Evolutionary conservation across 345 rosid species (phyloP).

Genomic region (Salix exigua): DNA sequence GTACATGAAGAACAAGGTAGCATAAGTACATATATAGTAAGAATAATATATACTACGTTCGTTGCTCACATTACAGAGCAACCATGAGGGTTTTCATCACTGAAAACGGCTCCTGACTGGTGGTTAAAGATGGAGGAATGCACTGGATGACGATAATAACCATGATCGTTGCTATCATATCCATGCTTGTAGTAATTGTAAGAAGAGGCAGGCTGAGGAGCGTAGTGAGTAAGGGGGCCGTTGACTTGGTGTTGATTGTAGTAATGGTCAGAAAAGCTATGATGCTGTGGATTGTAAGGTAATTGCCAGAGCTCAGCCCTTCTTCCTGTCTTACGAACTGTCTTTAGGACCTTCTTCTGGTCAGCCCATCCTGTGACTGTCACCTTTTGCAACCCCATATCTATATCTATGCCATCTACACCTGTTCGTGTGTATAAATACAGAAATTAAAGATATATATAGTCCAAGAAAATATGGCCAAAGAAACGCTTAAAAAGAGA

Average conservation of each 20-base stretch:
- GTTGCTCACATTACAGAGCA: constrained; percentile 63
- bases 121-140: constrained; percentile 49
- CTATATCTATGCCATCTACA: constrained; percentile 70
- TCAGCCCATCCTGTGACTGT: constrained; percentile 77
- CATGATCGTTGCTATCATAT: constrained; percentile 45
- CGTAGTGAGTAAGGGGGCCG: constrained; percentile 46
- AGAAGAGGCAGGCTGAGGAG: constrained; percentile 59
- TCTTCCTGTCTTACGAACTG: constrained; percentile 64
- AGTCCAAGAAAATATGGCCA: background rate
- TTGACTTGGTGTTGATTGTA: constrained; percentile 57
- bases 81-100: constrained; percentile 85
- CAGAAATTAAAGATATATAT: background rate
- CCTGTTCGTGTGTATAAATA: constrained; percentile 28
- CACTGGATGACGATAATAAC: constrained; percentile 41
- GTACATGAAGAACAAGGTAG: background rate
- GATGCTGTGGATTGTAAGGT: constrained; percentile 54
- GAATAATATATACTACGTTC: background rate
- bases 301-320: constrained; percentile 90
- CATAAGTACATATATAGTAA: no score
- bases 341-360: constrained; percentile 70
- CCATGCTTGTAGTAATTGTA: constrained; percentile 92
- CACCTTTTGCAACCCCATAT: constrained; percentile 69
- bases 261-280: constrained; percentile 23
- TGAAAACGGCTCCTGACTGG: constrained; percentile 60
- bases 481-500: background rate